Conservation (phyloP, 495 filamentous ascomycete species). For the Neurospora tetraspora region DNA sequence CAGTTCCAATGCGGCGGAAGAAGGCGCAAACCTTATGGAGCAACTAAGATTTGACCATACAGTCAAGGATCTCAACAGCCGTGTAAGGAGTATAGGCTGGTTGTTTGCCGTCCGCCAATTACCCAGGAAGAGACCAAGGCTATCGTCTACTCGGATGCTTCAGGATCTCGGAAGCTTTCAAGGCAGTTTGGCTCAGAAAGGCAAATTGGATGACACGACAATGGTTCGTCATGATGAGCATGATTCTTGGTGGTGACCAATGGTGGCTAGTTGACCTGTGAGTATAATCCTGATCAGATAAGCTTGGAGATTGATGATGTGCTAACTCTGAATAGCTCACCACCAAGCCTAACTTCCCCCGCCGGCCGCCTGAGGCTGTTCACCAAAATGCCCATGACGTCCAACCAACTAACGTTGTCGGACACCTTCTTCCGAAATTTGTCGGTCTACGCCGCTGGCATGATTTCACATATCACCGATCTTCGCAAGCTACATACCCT, state of each 20-base stretch:
- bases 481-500: slow-evolving; percentile 33
- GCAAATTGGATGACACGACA: slow-evolving; percentile 45
- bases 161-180: slow-evolving; percentile 35
- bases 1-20: slow-evolving; percentile 40
- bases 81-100: slow-evolving; percentile 54
- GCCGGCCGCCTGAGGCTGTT: slow-evolving; percentile 18
- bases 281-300: slow-evolving; percentile 15
- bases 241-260: slow-evolving; percentile 61
- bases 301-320: background rate
- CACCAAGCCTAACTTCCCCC: slow-evolving; percentile 7
- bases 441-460: slow-evolving; percentile 26
- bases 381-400: slow-evolving; percentile 27
- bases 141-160: slow-evolving; percentile 39
- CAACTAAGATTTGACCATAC: slow-evolving; percentile 47
- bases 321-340: slow-evolving; percentile 11
- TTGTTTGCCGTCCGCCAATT: slow-evolving; percentile 40
- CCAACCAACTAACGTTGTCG: slow-evolving; percentile 21
- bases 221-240: slow-evolving; percentile 60
- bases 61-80: slow-evolving; percentile 52
- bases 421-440: slow-evolving; percentile 31
- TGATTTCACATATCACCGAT: slow-evolving; percentile 35
- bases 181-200: slow-evolving; percentile 55
- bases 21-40: slow-evolving; percentile 43
- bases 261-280: slow-evolving; percentile 67
- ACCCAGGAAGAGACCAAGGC: slow-evolving; percentile 48